These are phyloP conservation scores for Suhomyces bolitotheri DNA, from an alignment of 1,139 yeast genomes.

Conservation along the genomic window DNA sequence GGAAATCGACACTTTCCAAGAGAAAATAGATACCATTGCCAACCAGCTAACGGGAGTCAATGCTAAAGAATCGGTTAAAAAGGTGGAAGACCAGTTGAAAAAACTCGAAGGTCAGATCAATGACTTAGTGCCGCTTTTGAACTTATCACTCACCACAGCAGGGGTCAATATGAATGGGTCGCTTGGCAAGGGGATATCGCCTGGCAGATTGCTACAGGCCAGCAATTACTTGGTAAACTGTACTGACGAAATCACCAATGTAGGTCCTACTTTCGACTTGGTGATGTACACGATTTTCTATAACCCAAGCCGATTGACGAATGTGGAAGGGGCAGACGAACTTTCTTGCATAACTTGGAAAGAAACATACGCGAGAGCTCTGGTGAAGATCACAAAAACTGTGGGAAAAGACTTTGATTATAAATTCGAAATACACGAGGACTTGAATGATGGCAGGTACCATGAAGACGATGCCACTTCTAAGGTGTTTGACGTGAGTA, in stretches of 20 bases:
- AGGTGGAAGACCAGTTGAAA: slow-evolving; percentile 53
- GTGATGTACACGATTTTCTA: slow-evolving; percentile 67
- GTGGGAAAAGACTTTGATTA: slow-evolving; percentile 37
- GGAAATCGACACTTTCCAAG: slow-evolving; percentile 63
- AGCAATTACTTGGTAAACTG: slow-evolving; percentile 44
- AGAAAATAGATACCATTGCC: slow-evolving; percentile 39
- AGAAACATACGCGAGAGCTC: slow-evolving; percentile 65
- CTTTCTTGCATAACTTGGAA: slow-evolving; percentile 63
- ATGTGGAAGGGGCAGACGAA: slow-evolving; percentile 31
- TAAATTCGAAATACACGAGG: slow-evolving; percentile 52
- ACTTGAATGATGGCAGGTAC: slow-evolving; percentile 71
- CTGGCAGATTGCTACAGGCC: slow-evolving; percentile 68
- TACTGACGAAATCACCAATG: slow-evolving; percentile 9
- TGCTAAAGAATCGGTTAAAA: slow-evolving; percentile 43
- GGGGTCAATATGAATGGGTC: slow-evolving; percentile 64
- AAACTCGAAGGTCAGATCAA: slow-evolving; percentile 56
- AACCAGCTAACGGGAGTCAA: slow-evolving; percentile 26
- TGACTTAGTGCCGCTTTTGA: slow-evolving; percentile 69
- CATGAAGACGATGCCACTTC: slow-evolving; percentile 51
- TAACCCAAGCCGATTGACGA: slow-evolving; percentile 51
- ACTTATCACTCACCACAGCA: slow-evolving; percentile 66
- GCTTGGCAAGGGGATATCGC: slow-evolving; percentile 54
- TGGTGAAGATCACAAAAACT: slow-evolving; percentile 35
- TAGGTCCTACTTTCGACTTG: slow-evolving; percentile 65
- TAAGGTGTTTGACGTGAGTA: slow-evolving; percentile 38